phyloP scores from a whole-genome alignment of 2,329 filamentous ascomycete genomes.

The Xylaria sp. region DNA sequence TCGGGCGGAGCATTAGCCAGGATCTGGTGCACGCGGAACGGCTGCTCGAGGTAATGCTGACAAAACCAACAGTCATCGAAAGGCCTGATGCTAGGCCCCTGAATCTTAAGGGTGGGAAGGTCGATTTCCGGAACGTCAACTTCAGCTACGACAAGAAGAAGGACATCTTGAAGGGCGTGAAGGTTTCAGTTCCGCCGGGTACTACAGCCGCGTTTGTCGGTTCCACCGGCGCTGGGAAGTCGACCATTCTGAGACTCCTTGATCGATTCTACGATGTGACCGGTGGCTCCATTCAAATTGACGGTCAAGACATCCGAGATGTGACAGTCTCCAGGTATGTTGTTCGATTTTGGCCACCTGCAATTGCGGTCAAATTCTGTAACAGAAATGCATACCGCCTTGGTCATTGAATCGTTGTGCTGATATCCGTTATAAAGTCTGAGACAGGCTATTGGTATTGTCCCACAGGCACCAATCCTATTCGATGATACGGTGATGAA shows the following conservation, averaged over 20 bases:
- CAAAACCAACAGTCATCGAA: constrained; percentile 57
- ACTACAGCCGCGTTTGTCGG: constrained; percentile 63
- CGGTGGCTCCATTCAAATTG: constrained; percentile 48
- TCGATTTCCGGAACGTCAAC: constrained; percentile 57
- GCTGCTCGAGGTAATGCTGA: constrained; percentile 60
- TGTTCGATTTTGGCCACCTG: not conserved
- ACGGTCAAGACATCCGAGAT: constrained; percentile 49
- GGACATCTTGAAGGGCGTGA: constrained; percentile 57
- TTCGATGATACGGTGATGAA: constrained; percentile 61
- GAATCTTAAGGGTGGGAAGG: constrained; percentile 54
- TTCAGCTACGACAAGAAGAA: constrained; percentile 65
- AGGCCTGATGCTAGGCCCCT: constrained; percentile 54
- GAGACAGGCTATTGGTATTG: constrained; percentile 47
- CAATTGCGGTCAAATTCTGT: not conserved
- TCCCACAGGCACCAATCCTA: constrained; percentile 48
- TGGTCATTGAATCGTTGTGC: not conserved
- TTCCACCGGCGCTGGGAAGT: constrained; percentile 59
- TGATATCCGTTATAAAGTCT: constrained; percentile 34
- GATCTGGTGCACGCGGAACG: constrained; percentile 62
- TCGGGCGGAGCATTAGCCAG: constrained; percentile 59
- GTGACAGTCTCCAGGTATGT: constrained; percentile 42
- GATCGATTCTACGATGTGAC: constrained; percentile 56
- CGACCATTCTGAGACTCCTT: constrained; percentile 52
- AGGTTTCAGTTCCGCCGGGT: constrained; percentile 53
- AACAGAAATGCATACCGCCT: constrained; percentile 4